Base-by-base conservation (phyloP, 2,329 filamentous ascomycete species). In the Chaetoscypha palmicola region DNA sequence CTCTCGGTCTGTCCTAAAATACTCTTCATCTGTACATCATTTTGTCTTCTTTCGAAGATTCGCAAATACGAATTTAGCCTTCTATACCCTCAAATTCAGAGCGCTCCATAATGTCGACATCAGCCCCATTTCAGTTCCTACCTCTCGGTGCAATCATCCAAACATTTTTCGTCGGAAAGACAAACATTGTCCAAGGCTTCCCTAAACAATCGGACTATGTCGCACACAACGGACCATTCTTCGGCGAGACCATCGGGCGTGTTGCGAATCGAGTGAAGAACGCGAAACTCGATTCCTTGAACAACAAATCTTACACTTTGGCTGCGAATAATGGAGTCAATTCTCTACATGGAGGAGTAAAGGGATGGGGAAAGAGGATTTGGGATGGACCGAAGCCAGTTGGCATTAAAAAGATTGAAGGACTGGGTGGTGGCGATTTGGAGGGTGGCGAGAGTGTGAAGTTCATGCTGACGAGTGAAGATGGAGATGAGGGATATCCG, bases 191-290 rank as follows among this genome's bases (percentile, higher is more conserved):
- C 17, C 85, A 92, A 55, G 81, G 83, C 41, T 96, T 96, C 68
- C 77, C 85, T 14, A 80, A 74, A 11, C 76, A 84, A 41, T 78
- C 84, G 34, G 77, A 82, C 48, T 96, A 96, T 68, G 75, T 75
- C 52, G 68, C 77, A 55, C 70, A 90, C 71, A 91, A 92, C 68
- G 69, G 66, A 9, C 81, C 86, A 1, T 90, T 81, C 70, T 97
- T 95, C 62, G 91, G 92, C 52, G 90, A 91, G 64, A 97, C 88
- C 34, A 95, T 97, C 62, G 92, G 92, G 43, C 86, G 80, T 42
- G 71, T 81, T 16, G 79, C 89, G 49, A 97, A 97, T 69, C 83
- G 91, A 45, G 79, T 95, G 62, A 76, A 78, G 45, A 71, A 74
- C 58, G 88, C 81, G 20, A 73, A 77, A 54, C 80, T 96, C 62